phyloP scores from a whole-genome alignment of 805 yeast genomes.

The Brettanomyces nanus region DNA sequence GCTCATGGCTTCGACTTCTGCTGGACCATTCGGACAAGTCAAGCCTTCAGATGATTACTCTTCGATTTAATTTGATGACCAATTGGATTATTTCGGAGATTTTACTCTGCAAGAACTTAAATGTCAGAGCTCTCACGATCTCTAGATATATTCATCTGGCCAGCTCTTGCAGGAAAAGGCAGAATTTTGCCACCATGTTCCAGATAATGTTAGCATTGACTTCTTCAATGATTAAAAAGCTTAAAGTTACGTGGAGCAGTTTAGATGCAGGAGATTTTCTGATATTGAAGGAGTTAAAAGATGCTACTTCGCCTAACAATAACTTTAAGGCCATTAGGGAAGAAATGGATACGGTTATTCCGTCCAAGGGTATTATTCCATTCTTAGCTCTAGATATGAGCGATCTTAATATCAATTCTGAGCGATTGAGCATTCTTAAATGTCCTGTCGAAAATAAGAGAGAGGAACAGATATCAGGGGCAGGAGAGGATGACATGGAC shows the following conservation, averaged over 20 bases:
- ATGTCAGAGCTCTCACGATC: slow-evolving; percentile 59
- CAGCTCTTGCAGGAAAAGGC: slow-evolving; percentile 58
- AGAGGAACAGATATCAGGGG: slow-evolving; percentile 1
- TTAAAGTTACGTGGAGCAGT: slow-evolving; percentile 65
- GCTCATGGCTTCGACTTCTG: slow-evolving; percentile 77
- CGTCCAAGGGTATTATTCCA: slow-evolving; percentile 77
- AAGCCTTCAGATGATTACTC: slow-evolving; percentile 77
- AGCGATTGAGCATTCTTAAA: slow-evolving; percentile 42
- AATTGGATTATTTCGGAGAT: slow-evolving; percentile 92
- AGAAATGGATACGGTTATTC: slow-evolving; percentile 46
- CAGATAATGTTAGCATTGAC: slow-evolving; percentile 79
- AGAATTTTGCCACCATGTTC: slow-evolving; percentile 81
- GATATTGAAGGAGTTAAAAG: slow-evolving; percentile 59
- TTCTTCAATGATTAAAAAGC: slow-evolving; percentile 49
- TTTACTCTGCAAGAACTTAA: slow-evolving; percentile 52
- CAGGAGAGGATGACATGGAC: slow-evolving; percentile 9
- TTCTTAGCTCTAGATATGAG: slow-evolving; percentile 80
- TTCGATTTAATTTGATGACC: slow-evolving; percentile 81
- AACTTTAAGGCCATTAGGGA: slow-evolving; percentile 64
- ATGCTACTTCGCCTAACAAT: slow-evolving; percentile 62
- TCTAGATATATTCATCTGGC: slow-evolving; percentile 86
- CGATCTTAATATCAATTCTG: slow-evolving; percentile 71
- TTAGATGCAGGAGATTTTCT: slow-evolving; percentile 66
- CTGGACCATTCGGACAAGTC: slow-evolving; percentile 36
- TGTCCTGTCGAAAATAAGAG: background rate